Conservation (phyloP, 2,329 filamentous ascomycete genomes). For the Neofusicoccum cordaticola region DNA sequence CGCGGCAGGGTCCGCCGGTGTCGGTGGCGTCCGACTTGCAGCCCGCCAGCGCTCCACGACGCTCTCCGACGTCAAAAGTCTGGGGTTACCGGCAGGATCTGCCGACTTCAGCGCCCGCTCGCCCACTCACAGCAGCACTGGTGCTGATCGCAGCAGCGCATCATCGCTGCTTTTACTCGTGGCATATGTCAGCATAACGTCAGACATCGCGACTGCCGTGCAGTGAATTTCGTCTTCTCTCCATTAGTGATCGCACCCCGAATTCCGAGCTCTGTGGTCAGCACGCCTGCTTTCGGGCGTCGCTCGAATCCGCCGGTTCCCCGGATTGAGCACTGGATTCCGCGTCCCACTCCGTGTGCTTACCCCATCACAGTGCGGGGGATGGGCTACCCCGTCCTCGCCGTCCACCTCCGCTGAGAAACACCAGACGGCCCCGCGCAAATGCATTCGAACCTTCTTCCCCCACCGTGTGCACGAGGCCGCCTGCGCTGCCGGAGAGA, state of each 20-base stretch:
- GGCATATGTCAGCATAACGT: conserved; percentile 6
- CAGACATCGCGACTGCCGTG: not conserved
- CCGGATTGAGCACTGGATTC: not conserved
- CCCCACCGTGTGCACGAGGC: not conserved
- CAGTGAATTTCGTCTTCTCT: not conserved
- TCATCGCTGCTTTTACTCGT: not conserved
- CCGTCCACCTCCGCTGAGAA: not conserved
- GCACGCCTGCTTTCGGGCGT: not conserved
- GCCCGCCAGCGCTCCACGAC: not conserved
- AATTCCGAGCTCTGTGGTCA: not conserved
- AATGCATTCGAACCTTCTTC: not conserved
- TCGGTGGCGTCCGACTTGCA: conserved; percentile 4
- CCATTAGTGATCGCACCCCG: conserved; percentile 2
- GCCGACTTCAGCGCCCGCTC: not conserved
- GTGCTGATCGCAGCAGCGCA: not conserved
- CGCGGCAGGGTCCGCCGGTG: conserved; percentile 6
- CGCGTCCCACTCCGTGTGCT: not conserved
- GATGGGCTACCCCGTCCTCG: not conserved
- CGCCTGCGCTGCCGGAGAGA: not conserved
- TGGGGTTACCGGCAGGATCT: not conserved
- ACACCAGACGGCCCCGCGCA: too few species aligned
- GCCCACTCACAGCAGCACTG: not conserved
- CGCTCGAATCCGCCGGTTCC: not conserved
- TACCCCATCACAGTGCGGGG: conserved; percentile 3
- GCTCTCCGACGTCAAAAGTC: not conserved